A percentile compares a stretch with the other conserved stretches of the same genome.
Conservation (phyloP, 2,329 filamentous ascomycete species). For the Rasamsonia emersonii region DNA sequence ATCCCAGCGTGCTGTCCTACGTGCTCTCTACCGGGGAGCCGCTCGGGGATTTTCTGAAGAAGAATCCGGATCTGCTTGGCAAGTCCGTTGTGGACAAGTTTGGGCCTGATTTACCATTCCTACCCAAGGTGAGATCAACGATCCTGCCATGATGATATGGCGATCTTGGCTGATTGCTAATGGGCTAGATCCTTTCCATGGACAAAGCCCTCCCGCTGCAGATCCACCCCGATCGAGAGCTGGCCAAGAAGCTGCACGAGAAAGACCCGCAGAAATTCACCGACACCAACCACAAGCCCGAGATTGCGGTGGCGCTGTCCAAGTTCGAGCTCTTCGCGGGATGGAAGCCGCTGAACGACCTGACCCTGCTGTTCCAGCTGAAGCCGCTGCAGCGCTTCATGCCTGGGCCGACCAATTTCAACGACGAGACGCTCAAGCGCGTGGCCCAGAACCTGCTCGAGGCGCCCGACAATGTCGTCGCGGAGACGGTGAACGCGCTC, state of each 20-base stretch:
- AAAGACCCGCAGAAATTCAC: conserved; percentile 58
- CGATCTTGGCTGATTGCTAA: conserved; percentile 1
- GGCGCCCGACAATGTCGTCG: conserved; percentile 45
- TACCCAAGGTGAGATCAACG: conserved; percentile 51
- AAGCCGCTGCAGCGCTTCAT: conserved; percentile 47
- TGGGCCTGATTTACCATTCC: conserved; percentile 58
- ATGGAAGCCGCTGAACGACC: conserved; percentile 57
- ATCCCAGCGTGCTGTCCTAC: conserved; percentile 60
- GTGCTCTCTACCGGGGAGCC: conserved; percentile 54
- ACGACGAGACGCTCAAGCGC: conserved; percentile 49
- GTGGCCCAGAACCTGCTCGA: conserved; percentile 48
- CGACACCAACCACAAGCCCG: conserved; percentile 70
- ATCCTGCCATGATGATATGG: too few species aligned
- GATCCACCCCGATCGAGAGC: conserved; percentile 62
- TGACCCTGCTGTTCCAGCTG: conserved; percentile 50
- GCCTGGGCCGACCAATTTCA: conserved; percentile 42
- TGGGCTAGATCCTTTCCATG: conserved; percentile 58
- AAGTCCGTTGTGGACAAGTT: conserved; percentile 53
- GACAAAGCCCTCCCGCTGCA: conserved; percentile 66
- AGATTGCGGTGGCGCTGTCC: conserved; percentile 64
- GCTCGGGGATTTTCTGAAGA: conserved; percentile 56
- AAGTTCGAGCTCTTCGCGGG: conserved; percentile 70
- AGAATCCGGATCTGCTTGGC: conserved; percentile 57
- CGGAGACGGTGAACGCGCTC: conserved; percentile 45
- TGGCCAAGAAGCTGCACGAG: conserved; percentile 56